Base-by-base conservation (phyloP, 1,139 yeast genomes). In the Magnusiomyces magnusii region DNA sequence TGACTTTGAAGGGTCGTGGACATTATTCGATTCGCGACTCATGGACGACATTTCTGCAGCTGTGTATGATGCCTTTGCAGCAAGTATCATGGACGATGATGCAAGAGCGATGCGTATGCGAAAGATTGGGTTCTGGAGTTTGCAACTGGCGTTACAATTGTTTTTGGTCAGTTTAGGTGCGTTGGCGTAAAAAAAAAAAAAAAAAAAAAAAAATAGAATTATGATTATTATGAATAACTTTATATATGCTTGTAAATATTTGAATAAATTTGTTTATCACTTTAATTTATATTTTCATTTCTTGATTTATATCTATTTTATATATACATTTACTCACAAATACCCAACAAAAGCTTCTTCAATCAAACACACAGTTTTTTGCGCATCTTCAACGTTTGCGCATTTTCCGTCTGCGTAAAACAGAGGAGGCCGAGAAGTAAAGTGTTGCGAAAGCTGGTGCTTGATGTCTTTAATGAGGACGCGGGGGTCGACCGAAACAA, bases 1-100 rank as follows among this genome's bases (percentile, higher is more conserved):
- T 44, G 98, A 93, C 68, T 93, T 93, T 69, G 91, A 88, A 67
- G 99, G 99, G 0, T 83, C 96, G 3, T 93, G 99, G 99, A 93
- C 99, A 0, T 79, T 91, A 3, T 93, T 91, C 71, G 99, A 93
- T 70, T 87, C 95, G 42, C 78, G 87, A 59, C 76, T 93, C 61
- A 90, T 93, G 96, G 95, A 88, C 68, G 98, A 92, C 68, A 79
- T 95, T 58, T 86, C 95, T 44, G 86, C 86, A 52, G 96, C 89
- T 66, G 95, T 92, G 1, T 92, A 92, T 71, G 93, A 90, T 66
- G 92, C 93, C 47, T 91, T 93, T 73, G 97, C 85, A 2, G 82
- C 85, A 57, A 92, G 91, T 67, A 96, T 90, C 31, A 87, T 87
- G 19, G 95, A 93, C 70, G 97, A 93, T 65, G 88, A 89, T 66